phyloP scores from a whole-genome alignment of 345 rosid species.

The Atalantia buxifolia region DNA sequence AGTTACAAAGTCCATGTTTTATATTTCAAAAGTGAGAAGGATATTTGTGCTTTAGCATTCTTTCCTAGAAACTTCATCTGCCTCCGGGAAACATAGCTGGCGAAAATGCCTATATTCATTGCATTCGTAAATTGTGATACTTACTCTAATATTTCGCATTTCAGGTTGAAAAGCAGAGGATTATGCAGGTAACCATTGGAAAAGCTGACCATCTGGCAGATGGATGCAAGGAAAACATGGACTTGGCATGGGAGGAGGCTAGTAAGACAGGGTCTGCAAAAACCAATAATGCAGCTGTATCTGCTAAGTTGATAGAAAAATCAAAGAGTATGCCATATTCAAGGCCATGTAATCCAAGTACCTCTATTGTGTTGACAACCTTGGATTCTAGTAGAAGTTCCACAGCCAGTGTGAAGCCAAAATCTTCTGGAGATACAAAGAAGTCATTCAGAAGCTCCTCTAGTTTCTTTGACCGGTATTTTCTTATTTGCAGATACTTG shows the following conservation, averaged over 20 bases:
- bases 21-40: neutral
- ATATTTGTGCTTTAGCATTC: neutral
- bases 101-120: neutral
- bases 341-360: slow-evolving; percentile 25
- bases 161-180: slow-evolving; percentile 87
- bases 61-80: neutral
- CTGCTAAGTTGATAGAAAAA: slow-evolving; percentile 10
- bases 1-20: neutral
- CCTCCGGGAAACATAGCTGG: neutral
- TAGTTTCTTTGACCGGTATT: slow-evolving; percentile 82
- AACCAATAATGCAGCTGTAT: slow-evolving; percentile 6
- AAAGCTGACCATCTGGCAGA: slow-evolving; percentile 36
- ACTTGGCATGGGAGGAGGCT: slow-evolving; percentile 20
- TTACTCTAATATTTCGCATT: slow-evolving; percentile 12
- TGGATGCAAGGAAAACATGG: slow-evolving; percentile 30
- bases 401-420: slow-evolving; percentile 23
- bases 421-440: slow-evolving; percentile 36
- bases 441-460: slow-evolving; percentile 40
- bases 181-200: slow-evolving; percentile 62
- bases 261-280: slow-evolving; percentile 13
- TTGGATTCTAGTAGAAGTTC: slow-evolving; percentile 28
- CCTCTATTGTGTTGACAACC: slow-evolving; percentile 27
- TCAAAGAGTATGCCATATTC: slow-evolving; percentile 26
- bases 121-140: neutral
- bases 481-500: neutral